Evolutionary conservation across 345 rosid species (phyloP).

Genomic region (Bretschneidera sinensis): DNA sequence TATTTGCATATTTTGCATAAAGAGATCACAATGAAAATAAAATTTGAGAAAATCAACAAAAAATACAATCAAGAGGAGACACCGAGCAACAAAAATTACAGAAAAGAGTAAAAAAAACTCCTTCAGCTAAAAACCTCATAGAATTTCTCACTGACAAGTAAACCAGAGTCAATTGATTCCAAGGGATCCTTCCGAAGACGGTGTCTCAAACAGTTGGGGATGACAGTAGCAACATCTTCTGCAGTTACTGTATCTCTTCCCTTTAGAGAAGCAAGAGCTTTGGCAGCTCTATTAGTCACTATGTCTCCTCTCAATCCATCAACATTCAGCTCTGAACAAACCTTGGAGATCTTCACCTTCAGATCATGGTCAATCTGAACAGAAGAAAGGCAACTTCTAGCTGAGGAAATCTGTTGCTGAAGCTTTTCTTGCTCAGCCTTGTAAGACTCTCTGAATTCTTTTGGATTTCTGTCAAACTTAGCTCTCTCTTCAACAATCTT

Average conservation of each 20-base stretch:
- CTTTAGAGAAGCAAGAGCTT: conserved; percentile 86
- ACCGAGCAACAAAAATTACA: no score
- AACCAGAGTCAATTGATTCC: conserved; percentile 93
- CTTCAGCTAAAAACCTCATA: conserved; percentile 79
- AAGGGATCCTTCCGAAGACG: conserved; percentile 94
- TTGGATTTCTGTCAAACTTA: conserved; percentile 71
- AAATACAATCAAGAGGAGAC: not conserved
- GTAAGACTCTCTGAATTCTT: conserved; percentile 80
- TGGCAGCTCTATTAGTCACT: conserved; percentile 93
- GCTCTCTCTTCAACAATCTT: conserved; percentile 94
- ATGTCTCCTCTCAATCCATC: conserved; percentile 97
- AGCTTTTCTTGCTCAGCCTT: conserved; percentile 83
- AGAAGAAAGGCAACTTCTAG: conserved; percentile 57
- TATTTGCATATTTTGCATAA: not conserved
- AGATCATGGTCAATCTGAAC: conserved; percentile 82
- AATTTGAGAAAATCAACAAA: not conserved
- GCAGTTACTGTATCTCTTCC: conserved; percentile 75
- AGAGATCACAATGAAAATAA: not conserved
- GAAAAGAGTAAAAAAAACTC: not conserved
- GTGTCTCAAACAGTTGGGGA: conserved; percentile 95
- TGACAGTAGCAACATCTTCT: conserved; percentile 95
- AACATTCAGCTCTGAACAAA: conserved; percentile 88
- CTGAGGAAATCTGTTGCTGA: conserved; percentile 64
- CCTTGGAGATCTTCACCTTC: conserved; percentile 91
- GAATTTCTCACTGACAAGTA: conserved; percentile 79